Evolutionary conservation across 129 eudicot species (phyloP).

Genomic region (Helichrysum umbraculigerum): DNA sequence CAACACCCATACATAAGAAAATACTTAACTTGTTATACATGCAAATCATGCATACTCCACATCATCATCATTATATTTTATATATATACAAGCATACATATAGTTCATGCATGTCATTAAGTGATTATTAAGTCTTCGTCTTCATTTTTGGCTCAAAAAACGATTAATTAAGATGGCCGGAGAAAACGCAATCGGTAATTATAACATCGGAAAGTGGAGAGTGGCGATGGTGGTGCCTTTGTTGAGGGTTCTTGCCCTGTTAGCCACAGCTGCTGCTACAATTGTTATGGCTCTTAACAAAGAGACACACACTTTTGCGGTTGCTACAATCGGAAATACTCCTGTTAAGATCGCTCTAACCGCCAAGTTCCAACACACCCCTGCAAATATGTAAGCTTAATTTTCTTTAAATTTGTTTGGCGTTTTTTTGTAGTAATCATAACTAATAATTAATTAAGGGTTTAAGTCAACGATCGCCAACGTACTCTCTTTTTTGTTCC

Average conservation of each 20-base stretch:
- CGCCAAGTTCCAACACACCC: conserved; percentile 75
- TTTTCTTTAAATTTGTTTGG: background rate
- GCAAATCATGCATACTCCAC: conserved; percentile 17
- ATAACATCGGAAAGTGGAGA: conserved; percentile 7
- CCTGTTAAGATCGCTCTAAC: conserved; percentile 61
- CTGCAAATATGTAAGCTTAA: conserved; percentile 64
- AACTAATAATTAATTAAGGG: too few relatives aligned
- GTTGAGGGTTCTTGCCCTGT: conserved; percentile 56
- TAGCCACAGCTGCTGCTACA: conserved; percentile 64
- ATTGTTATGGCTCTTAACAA: conserved; percentile 78
- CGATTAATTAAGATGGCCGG: conserved; percentile 28
- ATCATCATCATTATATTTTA: background rate
- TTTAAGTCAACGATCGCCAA: too few relatives aligned
- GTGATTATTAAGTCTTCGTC: background rate
- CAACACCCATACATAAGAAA: conserved; percentile 33
- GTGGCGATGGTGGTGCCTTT: conserved; percentile 26
- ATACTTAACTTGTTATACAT: conserved; percentile 24
- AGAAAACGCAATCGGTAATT: conserved; percentile 25
- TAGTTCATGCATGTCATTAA: background rate
- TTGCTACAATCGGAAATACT: conserved; percentile 76
- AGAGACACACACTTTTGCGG: conserved; percentile 56
- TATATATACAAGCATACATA: background rate
- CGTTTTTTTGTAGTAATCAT: too few relatives aligned
- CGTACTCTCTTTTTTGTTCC: too few relatives aligned
- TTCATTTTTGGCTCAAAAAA: background rate